These are phyloP conservation scores for Annulohypoxylon moriforme DNA, from an alignment of 495 filamentous ascomycete species.

Conservation along the genomic window DNA sequence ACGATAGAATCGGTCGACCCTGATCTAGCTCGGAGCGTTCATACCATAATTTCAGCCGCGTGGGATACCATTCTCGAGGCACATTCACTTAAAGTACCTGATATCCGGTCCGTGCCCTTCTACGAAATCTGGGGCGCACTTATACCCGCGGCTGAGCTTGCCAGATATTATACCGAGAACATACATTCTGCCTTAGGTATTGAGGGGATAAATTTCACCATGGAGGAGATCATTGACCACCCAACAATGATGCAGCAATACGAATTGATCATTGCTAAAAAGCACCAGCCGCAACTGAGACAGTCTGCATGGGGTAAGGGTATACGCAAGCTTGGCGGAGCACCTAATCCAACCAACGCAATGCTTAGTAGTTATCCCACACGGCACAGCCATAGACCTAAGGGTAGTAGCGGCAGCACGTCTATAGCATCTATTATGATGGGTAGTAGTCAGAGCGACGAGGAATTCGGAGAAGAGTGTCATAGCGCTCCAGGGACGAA, in stretches of 20 bases:
- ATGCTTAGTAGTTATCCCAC: slow-evolving; percentile 2
- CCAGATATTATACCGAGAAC: slow-evolving; percentile 55
- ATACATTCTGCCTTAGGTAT: slow-evolving; percentile 43
- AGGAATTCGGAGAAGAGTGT: slow-evolving; percentile 36
- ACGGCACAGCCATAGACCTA: slow-evolving; percentile 26
- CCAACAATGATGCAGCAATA: slow-evolving; percentile 62
- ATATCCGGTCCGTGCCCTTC: slow-evolving; percentile 60
- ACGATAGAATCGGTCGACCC: slow-evolving; percentile 35
- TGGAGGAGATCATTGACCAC: slow-evolving; percentile 61
- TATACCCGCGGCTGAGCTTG: slow-evolving; percentile 58
- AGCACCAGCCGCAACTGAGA: slow-evolving; percentile 41
- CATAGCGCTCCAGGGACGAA: not conserved
- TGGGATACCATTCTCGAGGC: slow-evolving; percentile 58
- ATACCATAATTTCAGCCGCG: slow-evolving; percentile 51
- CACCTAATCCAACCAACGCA: slow-evolving; percentile 20
- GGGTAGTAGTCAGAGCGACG: slow-evolving; percentile 49
- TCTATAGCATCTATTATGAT: slow-evolving; percentile 52
- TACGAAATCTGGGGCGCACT: slow-evolving; percentile 62
- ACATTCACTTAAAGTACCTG: slow-evolving; percentile 53
- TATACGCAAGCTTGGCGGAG: slow-evolving; percentile 37
- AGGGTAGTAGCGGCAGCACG: slow-evolving; percentile 32
- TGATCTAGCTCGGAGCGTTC: slow-evolving; percentile 47
- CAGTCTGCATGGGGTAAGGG: slow-evolving; percentile 36
- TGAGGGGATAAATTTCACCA: slow-evolving; percentile 45
- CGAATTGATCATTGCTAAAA: slow-evolving; percentile 58